Base-by-base conservation (phyloP, 2,329 filamentous ascomycete genomes). In the Arthrocladium fulminans region DNA sequence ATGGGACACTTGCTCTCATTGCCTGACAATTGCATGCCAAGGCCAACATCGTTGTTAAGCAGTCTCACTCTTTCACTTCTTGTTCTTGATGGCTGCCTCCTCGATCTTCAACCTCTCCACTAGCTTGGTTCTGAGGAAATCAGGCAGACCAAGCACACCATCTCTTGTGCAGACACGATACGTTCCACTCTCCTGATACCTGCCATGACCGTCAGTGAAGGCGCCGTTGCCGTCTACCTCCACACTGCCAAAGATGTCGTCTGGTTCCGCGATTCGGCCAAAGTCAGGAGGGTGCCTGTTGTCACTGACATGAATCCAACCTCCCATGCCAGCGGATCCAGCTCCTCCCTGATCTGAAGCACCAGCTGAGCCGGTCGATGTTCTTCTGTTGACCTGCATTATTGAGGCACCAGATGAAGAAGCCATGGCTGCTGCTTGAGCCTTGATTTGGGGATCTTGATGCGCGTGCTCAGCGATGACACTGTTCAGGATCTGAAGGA, bases 181-280 rank as follows among this genome's bases (percentile, higher is more conserved):
- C n/a, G 77, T 81, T 19, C 69, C 79, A 61, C 74, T 78, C 24
- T 71, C 64, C 62, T 81, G 78, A 65, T 80, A 82, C 44, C 73
- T 73, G 9, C 79, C 79, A 55, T 70, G 66, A 0, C 67, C 71
- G 38, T 73, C 75, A 15, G 76, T 72, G 61, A 82, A 80, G n/a
- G 67, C 63, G 1, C 79, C 79, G 15, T 70, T 54, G 0, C 68
- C 70, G 63, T 81, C 77, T 3, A 83, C 74, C 61, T 83, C 79
- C 20, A 83, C 59, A 55, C 77, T 81, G 12, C 79, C 79, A 59
- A 83, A 77, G 43, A 83, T 83, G 63, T 83, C 79, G 60, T 83
- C 79, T 0, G 79, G 79, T 61, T 70, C 71, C 45, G 79, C 75
- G 52, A 81, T 80, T n/a, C 79, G 62, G 1, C 79, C 79, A 62